Percentiles rank a stretch among this genome's conserved stretches.
Evolutionary conservation across 805 yeast species (phyloP).

Genomic region (Metschnikowia lochheadii): DNA sequence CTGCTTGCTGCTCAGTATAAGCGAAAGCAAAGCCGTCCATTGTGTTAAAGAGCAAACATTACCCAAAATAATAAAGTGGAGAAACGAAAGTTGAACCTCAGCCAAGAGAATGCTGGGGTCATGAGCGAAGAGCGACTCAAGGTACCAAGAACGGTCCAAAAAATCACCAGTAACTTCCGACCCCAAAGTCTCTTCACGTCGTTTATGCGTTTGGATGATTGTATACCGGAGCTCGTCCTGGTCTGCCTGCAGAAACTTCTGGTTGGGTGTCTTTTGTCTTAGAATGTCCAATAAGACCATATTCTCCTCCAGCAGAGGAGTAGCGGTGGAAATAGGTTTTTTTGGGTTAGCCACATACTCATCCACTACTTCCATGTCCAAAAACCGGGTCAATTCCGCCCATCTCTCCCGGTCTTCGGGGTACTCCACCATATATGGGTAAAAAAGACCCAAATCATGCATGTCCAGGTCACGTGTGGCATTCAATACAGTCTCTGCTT

Average conservation of each 20-base stretch:
- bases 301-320: constrained; percentile 50
- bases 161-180: constrained; percentile 46
- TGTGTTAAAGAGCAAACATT: constrained; percentile 62
- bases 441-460: constrained; percentile 24
- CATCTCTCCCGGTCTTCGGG: constrained; percentile 27
- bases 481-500: neutral
- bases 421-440: constrained; percentile 35
- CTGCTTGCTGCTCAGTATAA: constrained; percentile 32
- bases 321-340: constrained; percentile 39
- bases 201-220: constrained; percentile 37
- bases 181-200: constrained; percentile 24
- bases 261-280: constrained; percentile 14
- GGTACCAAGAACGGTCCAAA: constrained; percentile 60
- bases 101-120: constrained; percentile 36
- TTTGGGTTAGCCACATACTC: constrained; percentile 10
- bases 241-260: constrained; percentile 22
- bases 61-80: constrained; percentile 50
- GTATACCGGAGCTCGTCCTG: constrained; percentile 40
- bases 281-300: constrained; percentile 37
- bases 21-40: constrained; percentile 52
- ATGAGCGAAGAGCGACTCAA: constrained; percentile 34
- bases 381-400: constrained; percentile 11
- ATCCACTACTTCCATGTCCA: constrained; percentile 24
- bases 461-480: constrained; percentile 17
- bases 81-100: constrained; percentile 52